Conservation (phyloP, 2,329 filamentous ascomycete genomes). For the Graphiopsis chlorocephala region DNA sequence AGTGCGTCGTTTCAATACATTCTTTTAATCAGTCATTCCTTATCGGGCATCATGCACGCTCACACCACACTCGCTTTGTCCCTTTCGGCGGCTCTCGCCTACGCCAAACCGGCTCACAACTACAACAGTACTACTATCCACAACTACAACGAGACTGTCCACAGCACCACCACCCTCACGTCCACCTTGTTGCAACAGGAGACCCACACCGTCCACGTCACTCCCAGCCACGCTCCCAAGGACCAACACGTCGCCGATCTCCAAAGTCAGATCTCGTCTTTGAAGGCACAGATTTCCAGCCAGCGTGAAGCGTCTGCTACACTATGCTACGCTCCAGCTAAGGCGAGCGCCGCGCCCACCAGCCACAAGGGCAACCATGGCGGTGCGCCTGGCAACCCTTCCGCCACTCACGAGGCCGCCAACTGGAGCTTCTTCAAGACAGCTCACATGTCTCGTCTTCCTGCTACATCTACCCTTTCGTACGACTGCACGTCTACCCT, state of each 20-base stretch:
- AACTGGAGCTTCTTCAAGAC: conserved; percentile 12
- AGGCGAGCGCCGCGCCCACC: background rate
- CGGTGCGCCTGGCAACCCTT: conserved; percentile 6
- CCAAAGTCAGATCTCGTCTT: conserved; percentile 6
- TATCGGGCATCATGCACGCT: conserved; percentile 14
- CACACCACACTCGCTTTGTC: conserved; percentile 15
- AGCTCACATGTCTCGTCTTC: conserved; percentile 4
- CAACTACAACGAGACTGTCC: background rate
- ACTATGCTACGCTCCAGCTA: background rate
- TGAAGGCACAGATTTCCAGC: conserved; percentile 7
- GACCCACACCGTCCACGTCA: background rate
- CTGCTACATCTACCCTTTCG: background rate
- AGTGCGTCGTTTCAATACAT: conserved; percentile 7
- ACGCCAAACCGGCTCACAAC: background rate
- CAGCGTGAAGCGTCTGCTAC: conserved; percentile 6
- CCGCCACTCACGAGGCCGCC: conserved; percentile 5
- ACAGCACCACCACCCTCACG: background rate
- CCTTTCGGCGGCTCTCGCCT: conserved; percentile 8
- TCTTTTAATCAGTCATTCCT: conserved; percentile 11
- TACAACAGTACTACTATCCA: background rate
- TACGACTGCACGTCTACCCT: background rate
- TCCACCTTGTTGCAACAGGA: background rate
- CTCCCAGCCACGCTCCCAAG: background rate
- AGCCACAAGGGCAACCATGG: conserved; percentile 9
- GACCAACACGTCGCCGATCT: conserved; percentile 4